Base-by-base conservation (phyloP, 73 alveolate species). In the Paramecium caudatum region DNA sequence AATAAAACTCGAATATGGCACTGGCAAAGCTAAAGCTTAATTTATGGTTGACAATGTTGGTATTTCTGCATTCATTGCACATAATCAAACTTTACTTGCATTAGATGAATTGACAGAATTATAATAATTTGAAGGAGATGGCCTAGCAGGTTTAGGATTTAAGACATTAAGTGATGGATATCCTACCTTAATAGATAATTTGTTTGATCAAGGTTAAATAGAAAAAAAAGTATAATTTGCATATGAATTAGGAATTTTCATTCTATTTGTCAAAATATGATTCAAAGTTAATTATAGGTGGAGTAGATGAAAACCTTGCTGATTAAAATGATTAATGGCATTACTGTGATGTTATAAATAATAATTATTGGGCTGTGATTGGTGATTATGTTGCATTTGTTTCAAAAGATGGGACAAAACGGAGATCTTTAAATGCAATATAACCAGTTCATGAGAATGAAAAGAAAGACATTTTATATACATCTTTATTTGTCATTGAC, bases 91-190 rank as follows among this genome's bases (percentile, higher is more conserved):
- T 41, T 21, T 74, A 25, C 55, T 74, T 23, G 19, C 43, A 19
- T 41, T 74, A 43, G 88, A 74, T 16, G 88, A 74, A 74, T 45
- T 74, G 55, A 43, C 43, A 19, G 65, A 74, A 74, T 9, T 74
- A 21, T 4, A 74, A 74, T 9, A 74, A 2, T 74, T 74, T 19
- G 43, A 27, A 74, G 88, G 88, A 19, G 88, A 74, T 43, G 88
- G 88, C 3, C 32, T 74, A 37, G 68, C 15, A n/a, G 88, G 88
- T 23, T 43, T 74, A 34, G 88, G 88, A 5, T 74, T 74, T 74
- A n/a, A 12, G 7, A 41, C 69, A 1, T 19, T 74, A 21, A 74
- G 88, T 45, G 88, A 74, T 74, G 68, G 68, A 12, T 37, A 74
- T 19, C 33, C 88, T n/a, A 74, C 88, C 17, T 25, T 74, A 0